Evolutionary conservation across 139 green algal species (phyloP).

Genomic region (Closterium sp.): DNA sequence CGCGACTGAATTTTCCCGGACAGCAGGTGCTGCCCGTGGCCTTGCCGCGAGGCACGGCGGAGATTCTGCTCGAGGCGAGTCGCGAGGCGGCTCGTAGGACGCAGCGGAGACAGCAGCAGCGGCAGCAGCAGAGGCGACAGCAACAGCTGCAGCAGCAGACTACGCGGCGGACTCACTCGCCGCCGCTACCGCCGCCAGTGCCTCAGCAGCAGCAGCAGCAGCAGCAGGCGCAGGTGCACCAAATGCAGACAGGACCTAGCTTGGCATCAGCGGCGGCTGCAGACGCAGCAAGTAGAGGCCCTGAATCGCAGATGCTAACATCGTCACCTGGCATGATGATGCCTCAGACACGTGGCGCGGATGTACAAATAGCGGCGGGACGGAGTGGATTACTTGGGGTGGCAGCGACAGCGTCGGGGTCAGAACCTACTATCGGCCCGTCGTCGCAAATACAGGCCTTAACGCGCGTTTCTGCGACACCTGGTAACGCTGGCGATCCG

Average conservation of each 20-base stretch:
- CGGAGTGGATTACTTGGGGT: background rate
- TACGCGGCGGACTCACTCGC: background rate
- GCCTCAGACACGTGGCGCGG: background rate
- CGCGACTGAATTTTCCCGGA: conserved; percentile 37
- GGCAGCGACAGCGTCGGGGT: background rate
- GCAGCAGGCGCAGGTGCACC: background rate
- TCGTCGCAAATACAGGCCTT: background rate
- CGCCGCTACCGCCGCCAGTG: background rate
- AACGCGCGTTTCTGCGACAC: background rate
- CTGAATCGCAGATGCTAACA: background rate
- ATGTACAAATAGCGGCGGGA: background rate
- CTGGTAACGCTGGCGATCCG: background rate
- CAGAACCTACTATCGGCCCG: background rate
- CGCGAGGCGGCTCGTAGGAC: background rate
- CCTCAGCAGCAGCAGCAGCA: conserved; percentile 8
- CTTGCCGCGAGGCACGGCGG: background rate
- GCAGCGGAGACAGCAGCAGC: background rate
- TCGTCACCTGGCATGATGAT: background rate
- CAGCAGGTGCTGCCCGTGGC: background rate
- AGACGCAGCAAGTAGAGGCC: background rate
- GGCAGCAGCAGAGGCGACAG: background rate
- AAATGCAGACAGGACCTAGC: background rate
- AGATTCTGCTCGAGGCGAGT: background rate
- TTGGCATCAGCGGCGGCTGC: background rate
- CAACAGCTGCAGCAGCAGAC: conserved; percentile 4